phyloP scores from a whole-genome alignment of 176 grass and related monocot species.

The Triticum urartu region DNA sequence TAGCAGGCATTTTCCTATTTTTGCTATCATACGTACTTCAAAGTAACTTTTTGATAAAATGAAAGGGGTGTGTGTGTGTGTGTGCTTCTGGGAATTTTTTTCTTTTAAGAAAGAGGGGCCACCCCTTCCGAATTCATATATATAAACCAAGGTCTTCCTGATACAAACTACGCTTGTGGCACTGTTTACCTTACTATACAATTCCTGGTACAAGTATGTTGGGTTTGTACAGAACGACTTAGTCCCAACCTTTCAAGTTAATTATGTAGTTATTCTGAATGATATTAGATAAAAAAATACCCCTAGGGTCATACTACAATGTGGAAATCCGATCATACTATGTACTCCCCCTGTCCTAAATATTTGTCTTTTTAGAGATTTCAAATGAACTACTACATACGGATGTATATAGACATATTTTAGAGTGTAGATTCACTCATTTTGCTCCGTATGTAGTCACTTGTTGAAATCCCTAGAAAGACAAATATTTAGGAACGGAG shows the following conservation, averaged over 20 bases:
- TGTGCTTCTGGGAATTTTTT: neutral
- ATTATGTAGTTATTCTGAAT: slow-evolving; percentile 10
- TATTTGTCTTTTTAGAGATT: too few relatives aligned
- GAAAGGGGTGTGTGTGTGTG: neutral
- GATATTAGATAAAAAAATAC: neutral
- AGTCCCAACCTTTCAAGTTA: slow-evolving; percentile 15
- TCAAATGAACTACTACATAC: too few relatives aligned
- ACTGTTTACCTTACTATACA: slow-evolving; percentile 14
- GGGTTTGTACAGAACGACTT: neutral
- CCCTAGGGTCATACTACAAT: neutral
- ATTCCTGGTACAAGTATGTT: neutral
- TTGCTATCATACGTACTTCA: neutral
- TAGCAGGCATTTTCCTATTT: neutral
- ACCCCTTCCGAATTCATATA: too few relatives aligned
- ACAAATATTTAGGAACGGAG: too few relatives aligned
- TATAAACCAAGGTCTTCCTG: too few relatives aligned
- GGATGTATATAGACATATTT: too few relatives aligned
- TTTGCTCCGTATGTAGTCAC: too few relatives aligned
- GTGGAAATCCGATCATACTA: neutral
- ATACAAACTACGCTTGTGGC: neutral
- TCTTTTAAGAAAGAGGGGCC: too few relatives aligned
- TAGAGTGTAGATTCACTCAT: too few relatives aligned
- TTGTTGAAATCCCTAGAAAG: too few relatives aligned
- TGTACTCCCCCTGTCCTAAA: neutral
- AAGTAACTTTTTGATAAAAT: neutral